A percentile compares a stretch with the other conserved stretches of the same genome.
Evolutionary conservation across 2,329 filamentous ascomycete species (phyloP).

Genomic region (Venturia oleaginea): DNA sequence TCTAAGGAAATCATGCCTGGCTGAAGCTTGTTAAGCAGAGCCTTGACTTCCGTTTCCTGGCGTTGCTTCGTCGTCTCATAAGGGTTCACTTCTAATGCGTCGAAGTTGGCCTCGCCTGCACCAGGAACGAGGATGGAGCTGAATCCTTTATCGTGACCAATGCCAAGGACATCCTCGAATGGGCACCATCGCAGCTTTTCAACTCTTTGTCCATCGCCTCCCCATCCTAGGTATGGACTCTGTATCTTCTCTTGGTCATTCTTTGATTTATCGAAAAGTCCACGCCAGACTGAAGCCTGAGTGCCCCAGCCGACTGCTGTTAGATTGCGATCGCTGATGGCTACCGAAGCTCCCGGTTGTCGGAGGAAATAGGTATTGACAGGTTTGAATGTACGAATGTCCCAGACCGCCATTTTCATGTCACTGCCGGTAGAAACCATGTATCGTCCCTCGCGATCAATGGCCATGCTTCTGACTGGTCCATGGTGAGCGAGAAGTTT

Average conservation of each 20-base stretch:
- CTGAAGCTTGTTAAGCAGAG: constrained; percentile 84
- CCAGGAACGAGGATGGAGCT: constrained; percentile 84
- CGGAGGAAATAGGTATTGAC: constrained; percentile 82
- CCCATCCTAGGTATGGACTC: constrained; percentile 88
- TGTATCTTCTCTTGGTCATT: constrained; percentile 65
- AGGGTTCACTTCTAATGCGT: constrained; percentile 86
- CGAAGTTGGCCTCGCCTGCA: constrained; percentile 94
- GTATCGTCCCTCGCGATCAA: constrained; percentile 86
- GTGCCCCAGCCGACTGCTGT: constrained; percentile 90
- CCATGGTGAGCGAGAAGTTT: constrained; percentile 86
- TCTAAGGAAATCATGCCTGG: constrained; percentile 96
- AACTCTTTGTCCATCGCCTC: constrained; percentile 71
- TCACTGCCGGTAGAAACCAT: constrained; percentile 94
- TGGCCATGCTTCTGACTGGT: constrained; percentile 73
- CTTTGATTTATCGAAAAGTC: constrained; percentile 67
- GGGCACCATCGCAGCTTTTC: constrained; percentile 87
- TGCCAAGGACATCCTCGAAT: constrained; percentile 84
- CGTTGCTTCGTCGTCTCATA: constrained; percentile 90
- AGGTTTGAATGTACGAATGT: constrained; percentile 87
- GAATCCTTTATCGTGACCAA: constrained; percentile 79
- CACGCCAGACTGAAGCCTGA: constrained; percentile 81
- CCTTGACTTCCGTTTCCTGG: constrained; percentile 84
- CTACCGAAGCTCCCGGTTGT: constrained; percentile 70
- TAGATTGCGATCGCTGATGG: constrained; percentile 81
- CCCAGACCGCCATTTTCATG: constrained; percentile 88